Evolutionary conservation across 371 early-diverging fungal species (phyloP).

Genomic region (Chytridium lagenaria): DNA sequence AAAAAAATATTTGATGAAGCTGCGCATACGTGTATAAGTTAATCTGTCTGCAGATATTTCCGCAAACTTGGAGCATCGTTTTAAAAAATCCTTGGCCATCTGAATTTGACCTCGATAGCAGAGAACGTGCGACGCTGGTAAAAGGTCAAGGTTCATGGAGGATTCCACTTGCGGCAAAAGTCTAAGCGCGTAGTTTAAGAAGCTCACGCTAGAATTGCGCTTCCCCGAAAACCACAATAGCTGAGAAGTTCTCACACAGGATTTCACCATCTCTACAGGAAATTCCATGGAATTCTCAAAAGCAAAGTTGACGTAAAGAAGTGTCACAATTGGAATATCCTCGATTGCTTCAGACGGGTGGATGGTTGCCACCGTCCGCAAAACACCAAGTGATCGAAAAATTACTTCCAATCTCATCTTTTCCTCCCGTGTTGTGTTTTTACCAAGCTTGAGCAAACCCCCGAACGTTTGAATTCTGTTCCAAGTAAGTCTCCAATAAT

Average conservation of each 20-base stretch:
- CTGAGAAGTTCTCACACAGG: constrained; percentile 27
- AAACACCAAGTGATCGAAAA: constrained; percentile 30
- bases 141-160: not conserved
- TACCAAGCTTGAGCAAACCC: constrained; percentile 18
- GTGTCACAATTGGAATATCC: constrained; percentile 16
- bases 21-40: not conserved
- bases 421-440: not conserved
- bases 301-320: constrained; percentile 23
- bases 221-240: constrained; percentile 28
- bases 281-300: constrained; percentile 26
- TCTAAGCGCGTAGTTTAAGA: constrained; percentile 20
- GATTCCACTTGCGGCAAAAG: not conserved
- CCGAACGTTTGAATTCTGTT: constrained; percentile 26
- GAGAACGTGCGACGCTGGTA: constrained; percentile 9
- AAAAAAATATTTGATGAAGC: not conserved
- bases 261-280: constrained; percentile 25
- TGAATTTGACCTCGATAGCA: not conserved
- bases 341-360: constrained; percentile 17
- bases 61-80: not conserved
- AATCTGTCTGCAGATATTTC: constrained; percentile 1
- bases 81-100: constrained; percentile 6
- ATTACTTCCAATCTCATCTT: constrained; percentile 14
- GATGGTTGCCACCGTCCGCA: constrained; percentile 21
- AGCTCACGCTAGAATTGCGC: constrained; percentile 17
- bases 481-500: constrained; percentile 13